Evolutionary conservation across 116 monocot genomes (phyloP).

Genomic region (Posidonia oceanica): DNA sequence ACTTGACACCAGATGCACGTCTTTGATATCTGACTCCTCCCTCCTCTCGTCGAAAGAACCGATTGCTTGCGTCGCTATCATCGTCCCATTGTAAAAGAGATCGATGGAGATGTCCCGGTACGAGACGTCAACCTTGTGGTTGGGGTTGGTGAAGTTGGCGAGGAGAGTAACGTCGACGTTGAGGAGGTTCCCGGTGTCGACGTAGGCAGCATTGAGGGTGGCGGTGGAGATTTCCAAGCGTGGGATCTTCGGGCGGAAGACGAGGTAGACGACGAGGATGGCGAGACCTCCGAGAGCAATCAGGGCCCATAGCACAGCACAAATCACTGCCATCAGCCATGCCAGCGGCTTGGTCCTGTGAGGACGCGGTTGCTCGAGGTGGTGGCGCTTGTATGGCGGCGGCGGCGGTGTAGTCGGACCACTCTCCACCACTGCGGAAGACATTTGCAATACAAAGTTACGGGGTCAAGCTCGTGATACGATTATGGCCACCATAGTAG

Average conservation of each 20-base stretch:
- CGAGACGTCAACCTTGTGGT: slow-evolving; percentile 36
- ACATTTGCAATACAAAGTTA: no score
- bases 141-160: slow-evolving; percentile 71
- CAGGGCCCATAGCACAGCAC: slow-evolving; percentile 36
- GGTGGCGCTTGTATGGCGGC: background rate
- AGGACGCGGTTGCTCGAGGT: background rate
- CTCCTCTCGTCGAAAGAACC: slow-evolving; percentile 25
- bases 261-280: slow-evolving; percentile 49
- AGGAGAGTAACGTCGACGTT: slow-evolving; percentile 78
- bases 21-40: slow-evolving; percentile 24
- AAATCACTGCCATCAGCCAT: slow-evolving; percentile 25
- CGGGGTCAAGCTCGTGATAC: no score
- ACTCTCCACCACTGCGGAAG: no score
- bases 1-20: slow-evolving; percentile 47
- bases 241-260: slow-evolving; percentile 50
- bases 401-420: background rate
- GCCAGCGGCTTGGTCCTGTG: slow-evolving; percentile 13
- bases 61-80: slow-evolving; percentile 43
- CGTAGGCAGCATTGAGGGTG: slow-evolving; percentile 64
- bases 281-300: slow-evolving; percentile 41
- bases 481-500: no score
- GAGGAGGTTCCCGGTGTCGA: slow-evolving; percentile 47
- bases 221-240: slow-evolving; percentile 37
- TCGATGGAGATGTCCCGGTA: slow-evolving; percentile 38
- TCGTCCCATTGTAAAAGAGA: slow-evolving; percentile 33